Evolutionary conservation across 169 alveolate species (phyloP).

Genomic region (Theileria luwenshuni): DNA sequence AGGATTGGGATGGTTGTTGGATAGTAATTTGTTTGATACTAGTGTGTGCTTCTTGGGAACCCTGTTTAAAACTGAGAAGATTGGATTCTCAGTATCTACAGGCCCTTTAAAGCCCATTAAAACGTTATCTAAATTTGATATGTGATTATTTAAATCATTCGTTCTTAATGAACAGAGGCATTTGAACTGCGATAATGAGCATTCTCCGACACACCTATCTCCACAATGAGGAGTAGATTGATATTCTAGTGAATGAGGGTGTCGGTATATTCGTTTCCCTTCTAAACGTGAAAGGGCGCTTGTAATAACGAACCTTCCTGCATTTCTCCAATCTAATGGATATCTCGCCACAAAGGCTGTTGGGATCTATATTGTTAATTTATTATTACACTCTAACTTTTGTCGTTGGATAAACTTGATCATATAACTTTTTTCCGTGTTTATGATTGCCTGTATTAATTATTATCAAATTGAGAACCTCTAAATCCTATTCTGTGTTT

Average conservation of each 20-base stretch:
- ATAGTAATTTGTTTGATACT: conserved; percentile 19
- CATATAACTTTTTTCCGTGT: conserved; percentile 81
- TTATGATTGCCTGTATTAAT: conserved; percentile 78
- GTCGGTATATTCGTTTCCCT: conserved; percentile 63
- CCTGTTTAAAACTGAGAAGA: conserved; percentile 65
- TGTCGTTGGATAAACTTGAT: conserved; percentile 86
- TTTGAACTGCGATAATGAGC: conserved; percentile 72
- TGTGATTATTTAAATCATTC: conserved; percentile 45
- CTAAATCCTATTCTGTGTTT: conserved; percentile 40
- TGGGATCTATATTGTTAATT: conserved; percentile 71
- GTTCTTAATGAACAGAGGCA: conserved; percentile 76
- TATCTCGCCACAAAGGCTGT: conserved; percentile 81
- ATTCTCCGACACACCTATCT: conserved; percentile 71
- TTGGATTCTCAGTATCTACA: conserved; percentile 63
- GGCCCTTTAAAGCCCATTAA: conserved; percentile 72
- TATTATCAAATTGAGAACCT: background rate
- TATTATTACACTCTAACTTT: conserved; percentile 58
- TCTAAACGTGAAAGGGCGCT: conserved; percentile 82
- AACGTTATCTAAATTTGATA: conserved; percentile 55
- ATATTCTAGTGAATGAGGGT: conserved; percentile 69
- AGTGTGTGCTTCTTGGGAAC: conserved; percentile 67
- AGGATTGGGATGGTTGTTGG: background rate
- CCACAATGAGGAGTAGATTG: conserved; percentile 77
- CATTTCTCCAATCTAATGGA: conserved; percentile 88
- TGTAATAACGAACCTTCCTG: conserved; percentile 82